Evolutionary conservation across 2,329 filamentous ascomycete species (phyloP).

Genomic region (Pyricularia sp.): DNA sequence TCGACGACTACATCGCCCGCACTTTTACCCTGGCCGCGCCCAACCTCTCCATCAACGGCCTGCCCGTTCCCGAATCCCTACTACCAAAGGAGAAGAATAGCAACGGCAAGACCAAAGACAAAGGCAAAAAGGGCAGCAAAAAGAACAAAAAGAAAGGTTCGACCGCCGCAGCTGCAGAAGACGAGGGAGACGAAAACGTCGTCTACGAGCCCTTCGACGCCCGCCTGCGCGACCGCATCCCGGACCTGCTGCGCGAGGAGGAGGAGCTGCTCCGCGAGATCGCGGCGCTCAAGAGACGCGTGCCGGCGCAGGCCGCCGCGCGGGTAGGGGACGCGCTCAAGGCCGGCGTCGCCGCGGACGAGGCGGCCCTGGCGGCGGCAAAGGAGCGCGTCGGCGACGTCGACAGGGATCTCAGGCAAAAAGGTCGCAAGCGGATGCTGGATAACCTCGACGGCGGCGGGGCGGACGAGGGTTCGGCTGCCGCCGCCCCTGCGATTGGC

Average conservation of each 20-base stretch:
- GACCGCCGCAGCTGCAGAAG: not conserved
- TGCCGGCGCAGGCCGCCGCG: conserved; percentile 32
- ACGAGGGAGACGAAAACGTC: conserved; percentile 16
- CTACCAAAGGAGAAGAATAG: conserved; percentile 13
- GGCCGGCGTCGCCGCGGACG: conserved; percentile 30
- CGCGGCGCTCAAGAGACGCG: conserved; percentile 41
- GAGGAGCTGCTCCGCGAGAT: conserved; percentile 53
- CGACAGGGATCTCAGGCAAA: conserved; percentile 9
- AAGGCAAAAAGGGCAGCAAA: not conserved
- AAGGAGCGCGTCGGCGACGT: conserved; percentile 9
- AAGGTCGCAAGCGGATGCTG: conserved; percentile 7
- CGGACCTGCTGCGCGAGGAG: conserved; percentile 47
- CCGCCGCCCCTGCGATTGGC: conserved; percentile 15
- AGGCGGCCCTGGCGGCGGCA: conserved; percentile 24
- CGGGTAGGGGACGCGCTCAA: conserved; percentile 27
- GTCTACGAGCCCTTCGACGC: conserved; percentile 48
- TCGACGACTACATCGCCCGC: conserved; percentile 49
- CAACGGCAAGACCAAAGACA: not conserved
- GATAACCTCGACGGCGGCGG: conserved; percentile 6
- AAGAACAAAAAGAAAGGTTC: not conserved
- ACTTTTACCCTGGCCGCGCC: conserved; percentile 46
- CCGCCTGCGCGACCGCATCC: conserved; percentile 43
- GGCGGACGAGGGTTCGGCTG: conserved; percentile 9
- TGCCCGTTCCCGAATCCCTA: conserved; percentile 29
- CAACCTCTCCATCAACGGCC: conserved; percentile 51